Evolutionary conservation across 768 basidiomycete species (phyloP).

Genomic region (Macrolepiota fuliginosa): DNA sequence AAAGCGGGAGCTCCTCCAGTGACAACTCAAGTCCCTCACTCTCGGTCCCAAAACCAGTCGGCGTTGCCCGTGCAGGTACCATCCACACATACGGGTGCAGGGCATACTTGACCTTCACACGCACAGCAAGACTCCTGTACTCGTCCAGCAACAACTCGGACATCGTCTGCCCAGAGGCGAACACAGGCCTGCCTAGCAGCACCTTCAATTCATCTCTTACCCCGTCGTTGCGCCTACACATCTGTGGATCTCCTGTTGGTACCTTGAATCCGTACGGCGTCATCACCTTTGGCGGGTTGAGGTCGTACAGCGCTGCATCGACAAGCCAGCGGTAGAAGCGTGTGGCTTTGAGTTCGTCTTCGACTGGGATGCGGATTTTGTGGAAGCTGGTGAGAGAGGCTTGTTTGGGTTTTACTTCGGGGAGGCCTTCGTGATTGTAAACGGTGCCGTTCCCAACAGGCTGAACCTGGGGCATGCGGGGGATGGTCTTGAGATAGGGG

Average conservation of each 20-base stretch:
- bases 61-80: conserved; percentile 61
- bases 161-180: conserved; percentile 76
- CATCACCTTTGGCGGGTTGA: conserved; percentile 75
- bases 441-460: too few species aligned
- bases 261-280: conserved; percentile 76
- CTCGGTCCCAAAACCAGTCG: conserved; percentile 82
- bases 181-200: conserved; percentile 83
- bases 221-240: conserved; percentile 76
- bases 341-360: conserved; percentile 74
- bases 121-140: too few species aligned
- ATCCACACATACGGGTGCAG: too few species aligned
- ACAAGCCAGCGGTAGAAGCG: conserved; percentile 91
- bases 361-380: conserved; percentile 66
- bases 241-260: conserved; percentile 61
- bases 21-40: conserved; percentile 69
- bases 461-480: conserved; percentile 86
- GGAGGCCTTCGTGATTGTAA: too few species aligned
- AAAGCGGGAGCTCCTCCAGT: conserved; percentile 66
- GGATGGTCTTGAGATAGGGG: too few species aligned
- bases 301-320: conserved; percentile 78
- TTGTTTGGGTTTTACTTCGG: conserved; percentile 81
- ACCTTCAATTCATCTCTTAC: conserved; percentile 78
- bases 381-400: conserved; percentile 85
- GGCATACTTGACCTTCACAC: conserved; percentile 70
- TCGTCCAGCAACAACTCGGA: conserved; percentile 71